These are phyloP conservation scores for Aphanomyces cochlioides DNA, from an alignment of 352 stramenopile genomes.

Conservation along the genomic window DNA sequence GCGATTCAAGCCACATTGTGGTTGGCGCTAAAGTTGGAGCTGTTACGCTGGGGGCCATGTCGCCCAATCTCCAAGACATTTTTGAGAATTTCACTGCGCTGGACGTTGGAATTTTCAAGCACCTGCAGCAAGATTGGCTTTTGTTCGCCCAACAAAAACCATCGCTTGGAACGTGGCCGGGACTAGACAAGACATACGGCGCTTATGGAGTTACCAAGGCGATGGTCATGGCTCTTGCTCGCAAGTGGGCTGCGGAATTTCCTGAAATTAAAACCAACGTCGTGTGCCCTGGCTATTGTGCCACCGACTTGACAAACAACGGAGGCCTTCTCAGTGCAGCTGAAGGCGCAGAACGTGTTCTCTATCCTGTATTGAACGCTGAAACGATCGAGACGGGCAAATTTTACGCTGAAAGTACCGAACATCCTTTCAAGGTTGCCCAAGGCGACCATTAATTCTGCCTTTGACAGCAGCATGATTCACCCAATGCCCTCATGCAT, in stretches of 20 bases:
- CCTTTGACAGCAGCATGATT: too few species aligned
- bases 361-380: not conserved
- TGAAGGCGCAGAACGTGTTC: conserved; percentile 2
- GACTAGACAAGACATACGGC: not conserved
- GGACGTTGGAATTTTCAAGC: not conserved
- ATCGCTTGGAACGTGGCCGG: not conserved
- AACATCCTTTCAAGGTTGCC: too few species aligned
- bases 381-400: not conserved
- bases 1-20: not conserved
- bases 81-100: not conserved
- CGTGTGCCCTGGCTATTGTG: conserved; percentile 13
- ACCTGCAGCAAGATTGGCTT: conserved; percentile 5
- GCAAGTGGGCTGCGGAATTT: not conserved
- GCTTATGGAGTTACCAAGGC: not conserved
- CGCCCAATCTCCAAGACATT: not conserved
- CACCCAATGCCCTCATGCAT: too few species aligned
- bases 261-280: conserved; percentile 1
- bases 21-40: not conserved
- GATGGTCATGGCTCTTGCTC: not conserved
- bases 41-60: not conserved
- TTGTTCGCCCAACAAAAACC: not conserved
- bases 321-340: not conserved
- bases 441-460: too few species aligned
- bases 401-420: conserved; percentile 1
- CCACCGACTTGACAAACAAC: conserved; percentile 8